Conservation (phyloP, 2,329 filamentous ascomycete species). For the Coleophoma cylindrospora region DNA sequence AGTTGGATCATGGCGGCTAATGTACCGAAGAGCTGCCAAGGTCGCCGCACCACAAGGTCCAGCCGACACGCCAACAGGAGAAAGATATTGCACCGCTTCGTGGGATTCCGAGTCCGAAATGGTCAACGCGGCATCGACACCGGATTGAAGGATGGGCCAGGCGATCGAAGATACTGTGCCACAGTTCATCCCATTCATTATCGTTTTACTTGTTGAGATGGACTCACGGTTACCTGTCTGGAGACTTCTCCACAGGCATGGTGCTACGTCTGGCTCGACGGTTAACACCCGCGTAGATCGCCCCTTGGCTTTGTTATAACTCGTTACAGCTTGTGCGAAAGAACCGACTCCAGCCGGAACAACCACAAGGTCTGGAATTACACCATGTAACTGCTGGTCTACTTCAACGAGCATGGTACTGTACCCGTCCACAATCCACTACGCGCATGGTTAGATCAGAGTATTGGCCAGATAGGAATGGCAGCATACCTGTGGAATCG, state of each 20-base stretch:
- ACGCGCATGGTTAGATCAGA: background rate
- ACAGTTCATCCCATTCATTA: slow-evolving; percentile 46
- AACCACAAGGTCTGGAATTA: slow-evolving; percentile 45
- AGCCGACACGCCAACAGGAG: slow-evolving; percentile 28
- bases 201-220: slow-evolving; percentile 35
- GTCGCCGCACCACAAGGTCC: slow-evolving; percentile 48
- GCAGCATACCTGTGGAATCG: slow-evolving; percentile 49
- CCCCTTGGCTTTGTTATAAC: slow-evolving; percentile 51
- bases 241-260: slow-evolving; percentile 52
- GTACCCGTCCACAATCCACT: slow-evolving; percentile 77
- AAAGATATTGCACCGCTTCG: slow-evolving; percentile 32
- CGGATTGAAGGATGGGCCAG: slow-evolving; percentile 36
- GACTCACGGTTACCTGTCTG: slow-evolving; percentile 27
- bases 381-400: slow-evolving; percentile 50
- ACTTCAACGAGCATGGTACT: slow-evolving; percentile 66
- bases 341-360: slow-evolving; percentile 70
- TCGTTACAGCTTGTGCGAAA: slow-evolving; percentile 63
- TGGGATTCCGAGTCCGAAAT: slow-evolving; percentile 40
- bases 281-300: slow-evolving; percentile 44
- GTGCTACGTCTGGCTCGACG: slow-evolving; percentile 65
- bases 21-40: slow-evolving; percentile 32
- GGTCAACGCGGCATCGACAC: slow-evolving; percentile 35
- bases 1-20: slow-evolving; percentile 22
- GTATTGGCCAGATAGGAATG: background rate
- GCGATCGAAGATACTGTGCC: slow-evolving; percentile 41